Percentiles rank a stretch among this genome's conserved stretches.
These are phyloP conservation scores for Sporothrix euskadiensis DNA, from an alignment of 2,329 filamentous ascomycete genomes.

Conservation along the genomic window DNA sequence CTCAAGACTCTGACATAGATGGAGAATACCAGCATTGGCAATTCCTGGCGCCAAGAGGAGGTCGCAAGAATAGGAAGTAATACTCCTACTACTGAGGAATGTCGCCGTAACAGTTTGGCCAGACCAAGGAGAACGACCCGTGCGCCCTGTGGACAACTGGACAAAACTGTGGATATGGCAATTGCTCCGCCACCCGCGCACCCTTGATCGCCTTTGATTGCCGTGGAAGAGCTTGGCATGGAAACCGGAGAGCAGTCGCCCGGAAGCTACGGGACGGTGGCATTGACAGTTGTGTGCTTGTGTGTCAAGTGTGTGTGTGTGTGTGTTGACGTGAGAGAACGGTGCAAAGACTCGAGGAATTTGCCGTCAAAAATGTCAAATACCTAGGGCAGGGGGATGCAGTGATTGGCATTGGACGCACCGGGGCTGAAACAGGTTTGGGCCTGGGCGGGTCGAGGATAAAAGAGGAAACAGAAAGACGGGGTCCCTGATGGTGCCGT, in stretches of 20 bases:
- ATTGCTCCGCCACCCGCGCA: conserved; percentile 23
- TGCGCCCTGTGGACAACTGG: neutral
- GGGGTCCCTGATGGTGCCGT: neutral
- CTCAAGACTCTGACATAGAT: neutral
- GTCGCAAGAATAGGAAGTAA: neutral
- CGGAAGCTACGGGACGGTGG: conserved; percentile 18
- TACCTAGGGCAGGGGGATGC: conserved; percentile 12
- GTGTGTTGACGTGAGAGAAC: neutral
- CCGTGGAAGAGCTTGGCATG: conserved; percentile 18
- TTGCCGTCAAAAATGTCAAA: conserved; percentile 16
- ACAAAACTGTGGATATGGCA: neutral
- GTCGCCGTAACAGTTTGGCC: neutral
- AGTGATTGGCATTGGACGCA: conserved; percentile 24
- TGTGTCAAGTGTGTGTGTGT: neutral
- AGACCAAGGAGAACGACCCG: neutral
- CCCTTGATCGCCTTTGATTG: conserved; percentile 24
- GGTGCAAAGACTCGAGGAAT: neutral
- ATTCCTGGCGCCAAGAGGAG: conserved; percentile 7
- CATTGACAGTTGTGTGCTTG: neutral
- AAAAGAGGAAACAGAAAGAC: conserved; percentile 9
- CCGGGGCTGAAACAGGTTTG: conserved; percentile 26
- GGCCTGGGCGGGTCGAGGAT: conserved; percentile 20
- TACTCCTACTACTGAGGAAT: neutral
- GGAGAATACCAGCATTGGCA: neutral
- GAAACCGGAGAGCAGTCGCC: conserved; percentile 17